Base-by-base conservation (phyloP, 768 basidiomycete species). In the Pleurotus sapidus region DNA sequence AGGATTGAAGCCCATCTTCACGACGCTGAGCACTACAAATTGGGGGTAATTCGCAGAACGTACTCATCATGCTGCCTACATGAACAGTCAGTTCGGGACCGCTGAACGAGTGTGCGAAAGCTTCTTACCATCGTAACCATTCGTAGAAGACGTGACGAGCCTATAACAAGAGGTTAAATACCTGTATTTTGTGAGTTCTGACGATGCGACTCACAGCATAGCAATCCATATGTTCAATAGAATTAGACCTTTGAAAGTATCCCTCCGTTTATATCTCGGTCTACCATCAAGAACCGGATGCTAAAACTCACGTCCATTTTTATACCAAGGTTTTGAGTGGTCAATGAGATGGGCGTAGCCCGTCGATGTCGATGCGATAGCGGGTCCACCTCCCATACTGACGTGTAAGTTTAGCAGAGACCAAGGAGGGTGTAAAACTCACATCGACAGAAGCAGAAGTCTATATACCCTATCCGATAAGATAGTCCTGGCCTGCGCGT, bases 91-190 rank as follows among this genome's bases (percentile, higher is more conserved):
- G 43, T 17, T n/a, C 27, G 84, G 85, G 63, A n/a, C 81, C 84
- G 2, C 79, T 85, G 5, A 81, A 83, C 14, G 84, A 83, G 0
- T 84, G 86, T 60, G 86, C 82, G 49, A 86, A 73, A 51, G 81
- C 82, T 56, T 20, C 14, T 30, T 30, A 9, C 71, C 49, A 38
- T 56, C 55, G n/a, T 56, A 56, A 14, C 55, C 55, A 17, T 56
- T 56, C 18, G 55, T 56, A 25, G 46, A 46, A 24, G 55, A 56
- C 20, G 55, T 56, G 40, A 56, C 46, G 5, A 56, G 55, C 18
- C 55, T 56, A 25, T 56, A 17, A n/a, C 12, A 14, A 30, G n/a
- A 57, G 57, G 15, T n/a, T 27, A 34, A 25, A 23, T 18, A 40
- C 11, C 18, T 20, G 12, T 12, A 5, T 30, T 18, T 4, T 18